Evolutionary conservation across 176 grass and related monocot genomes (phyloP), one percentile per base, ranked within the genome.

Genomic region (Oryza coarctata): DNA sequence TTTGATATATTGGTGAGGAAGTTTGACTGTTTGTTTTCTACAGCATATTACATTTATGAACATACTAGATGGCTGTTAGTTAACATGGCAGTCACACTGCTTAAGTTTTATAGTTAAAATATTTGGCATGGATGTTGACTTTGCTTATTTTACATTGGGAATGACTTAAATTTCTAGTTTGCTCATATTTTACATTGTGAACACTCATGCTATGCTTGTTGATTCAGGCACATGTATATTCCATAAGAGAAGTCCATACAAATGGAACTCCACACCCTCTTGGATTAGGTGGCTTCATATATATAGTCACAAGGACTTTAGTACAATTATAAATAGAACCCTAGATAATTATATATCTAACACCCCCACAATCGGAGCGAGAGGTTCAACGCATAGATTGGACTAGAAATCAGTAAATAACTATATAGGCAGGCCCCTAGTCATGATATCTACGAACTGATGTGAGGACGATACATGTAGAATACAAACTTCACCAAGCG

Each of bases 201-300:
- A 75, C 22, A 47, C 40, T 61, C 44, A 76, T 89, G 73, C 32
- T 81, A 77, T 85, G 32, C 18, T 76, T 81, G 70, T 88, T 85
- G 58, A 68, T 89, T 60, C 90, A 98, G 95, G 95, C 92, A 91
- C 95, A 98, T 84, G 69, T 94, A 88, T 98, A 94, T 89, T 87
- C 95, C 28, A 91, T 47, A 76, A 73, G 67, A 40, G 28, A 79
- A 73, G 79, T 98, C 73, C 68, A 87, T 69, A 65, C 82, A 79
- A 93, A 89, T 74, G 85, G 67, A 90, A 94, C n/a, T n/a, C n/a
- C n/a, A n/a, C n/a, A n/a, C n/a, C n/a, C n/a, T n/a, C n/a, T n/a
- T n/a, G n/a, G n/a, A n/a, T n/a, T n/a, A n/a, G n/a, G n/a, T n/a
- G n/a, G n/a, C n/a, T n/a, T n/a, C n/a, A n/a, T n/a, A n/a, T n/a